Percentiles rank a stretch among this genome's conserved stretches.
Conservation (phyloP, 306 rosid species). For the Vachellia pachyceras region DNA sequence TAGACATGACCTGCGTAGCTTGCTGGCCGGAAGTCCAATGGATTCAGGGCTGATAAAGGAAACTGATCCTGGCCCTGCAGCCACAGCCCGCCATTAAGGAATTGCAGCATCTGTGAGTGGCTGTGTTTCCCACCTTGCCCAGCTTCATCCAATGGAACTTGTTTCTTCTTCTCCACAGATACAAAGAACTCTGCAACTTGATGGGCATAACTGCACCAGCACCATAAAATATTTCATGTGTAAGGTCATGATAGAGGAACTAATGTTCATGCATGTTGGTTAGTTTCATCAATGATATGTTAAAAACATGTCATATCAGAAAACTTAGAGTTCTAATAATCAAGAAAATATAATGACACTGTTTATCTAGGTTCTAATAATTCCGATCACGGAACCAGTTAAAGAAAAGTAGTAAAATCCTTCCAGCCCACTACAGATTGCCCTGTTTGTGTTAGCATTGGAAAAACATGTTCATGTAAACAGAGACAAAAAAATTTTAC, state of each 20-base stretch:
- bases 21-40: conserved; percentile 74
- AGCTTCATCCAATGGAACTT: conserved; percentile 47
- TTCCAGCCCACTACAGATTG: background rate
- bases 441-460: too few relatives aligned
- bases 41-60: conserved; percentile 57
- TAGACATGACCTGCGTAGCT: conserved; percentile 76
- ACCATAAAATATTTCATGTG: background rate
- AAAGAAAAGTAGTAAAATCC: background rate
- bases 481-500: too few relatives aligned
- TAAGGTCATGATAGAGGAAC: background rate
- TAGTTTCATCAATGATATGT: background rate
- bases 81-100: conserved; percentile 73
- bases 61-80: conserved; percentile 71
- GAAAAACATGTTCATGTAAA: too few relatives aligned
- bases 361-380: background rate
- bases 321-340: background rate
- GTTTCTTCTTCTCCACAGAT: conserved; percentile 84
- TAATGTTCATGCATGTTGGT: background rate
- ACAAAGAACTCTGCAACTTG: conserved; percentile 94
- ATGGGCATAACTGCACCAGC: conserved; percentile 83
- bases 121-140: conserved; percentile 46
- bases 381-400: background rate
- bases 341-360: background rate
- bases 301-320: background rate
- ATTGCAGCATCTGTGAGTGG: conserved; percentile 64